Evolutionary conservation across 148 eudicot species (phyloP), one percentile per base, ranked within the genome.

Genomic region (Vaccinium vitisidaea): DNA sequence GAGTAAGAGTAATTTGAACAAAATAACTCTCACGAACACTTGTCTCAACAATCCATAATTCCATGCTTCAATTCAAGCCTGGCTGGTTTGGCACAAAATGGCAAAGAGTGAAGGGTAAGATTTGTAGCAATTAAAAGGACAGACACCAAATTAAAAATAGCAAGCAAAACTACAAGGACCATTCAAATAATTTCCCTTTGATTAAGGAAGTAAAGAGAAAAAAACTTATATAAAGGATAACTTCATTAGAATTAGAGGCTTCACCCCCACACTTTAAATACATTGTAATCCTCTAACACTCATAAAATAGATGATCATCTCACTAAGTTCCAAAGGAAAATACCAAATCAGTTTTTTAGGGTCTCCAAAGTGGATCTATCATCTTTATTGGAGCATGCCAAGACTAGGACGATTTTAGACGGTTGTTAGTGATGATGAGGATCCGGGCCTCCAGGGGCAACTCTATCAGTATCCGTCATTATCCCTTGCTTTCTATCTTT

Each of bases 391-490:
- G 18, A 15, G 59, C 6, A 55, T 55, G 59, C 7, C 59, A 55
- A 55, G 6, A 55, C 59, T 55, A 77, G 19, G 58, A 23, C 18
- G 3, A 75, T 11, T 18, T 77, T 10, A 50, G 30, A 50, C 25
- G 80, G 48, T 15, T 14, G 1, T 16, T 52, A 15, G 39, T 77
- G 80, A 52, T 77, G 80, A 6, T 52, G 80, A 52, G 80, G 39
- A 52, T 77, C 59, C 0, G 80, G 80, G 21, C 80, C 80, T 11
- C 39, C 80, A 4, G 80, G 80, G 0, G 80, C 59, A 52, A 77
- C 80, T 52, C 80, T 77, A 13, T 77, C 59, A 0, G 25, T 14
- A 50, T 50, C 59, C 43, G 5, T 12, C 59, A 50, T 23, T 52
- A 27, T 7, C 59, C 39, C 52, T 27, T 27, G 27, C 13, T 50